phyloP scores from a whole-genome alignment of 306 rosid genomes.

The Fragaria vesca region DNA sequence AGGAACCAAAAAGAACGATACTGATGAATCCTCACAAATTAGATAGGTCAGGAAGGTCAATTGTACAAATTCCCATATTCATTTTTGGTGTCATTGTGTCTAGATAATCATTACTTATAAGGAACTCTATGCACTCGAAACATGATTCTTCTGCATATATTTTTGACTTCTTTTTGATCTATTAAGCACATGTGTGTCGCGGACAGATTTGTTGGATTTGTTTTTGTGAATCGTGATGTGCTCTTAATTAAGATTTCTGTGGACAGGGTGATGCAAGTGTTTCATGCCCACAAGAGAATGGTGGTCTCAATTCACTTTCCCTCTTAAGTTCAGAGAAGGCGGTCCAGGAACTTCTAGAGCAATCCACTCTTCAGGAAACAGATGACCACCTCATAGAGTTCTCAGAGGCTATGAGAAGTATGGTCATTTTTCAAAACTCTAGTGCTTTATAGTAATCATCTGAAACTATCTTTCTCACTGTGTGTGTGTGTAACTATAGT shows the following conservation, averaged over 20 bases:
- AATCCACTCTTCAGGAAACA: slow-evolving; percentile 55
- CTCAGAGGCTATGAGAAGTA: slow-evolving; percentile 97
- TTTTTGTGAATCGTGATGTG: not conserved
- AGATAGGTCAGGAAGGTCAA: not conserved
- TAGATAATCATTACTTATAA: not conserved
- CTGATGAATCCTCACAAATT: not conserved
- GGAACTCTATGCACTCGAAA: not conserved
- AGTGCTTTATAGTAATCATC: slow-evolving; percentile 2
- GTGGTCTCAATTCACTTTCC: slow-evolving; percentile 57
- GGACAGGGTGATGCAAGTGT: slow-evolving; percentile 57
- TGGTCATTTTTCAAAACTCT: slow-evolving; percentile 32
- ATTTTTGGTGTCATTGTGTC: not conserved
- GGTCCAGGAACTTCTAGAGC: slow-evolving; percentile 74
- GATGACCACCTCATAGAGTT: slow-evolving; percentile 94
- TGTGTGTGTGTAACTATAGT: slow-evolving; percentile 1
- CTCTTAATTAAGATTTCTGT: slow-evolving; percentile 18
- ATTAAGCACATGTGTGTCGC: not conserved
- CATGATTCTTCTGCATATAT: not conserved
- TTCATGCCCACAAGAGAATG: slow-evolving; percentile 59
- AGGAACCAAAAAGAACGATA: not conserved
- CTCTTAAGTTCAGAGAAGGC: slow-evolving; percentile 68
- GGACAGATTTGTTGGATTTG: not conserved
- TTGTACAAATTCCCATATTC: not conserved
- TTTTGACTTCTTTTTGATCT: not conserved
- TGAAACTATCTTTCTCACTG: slow-evolving; percentile 21